These are phyloP conservation scores for Cercospora janseana DNA, from an alignment of 2,329 filamentous ascomycete genomes.

Conservation along the genomic window DNA sequence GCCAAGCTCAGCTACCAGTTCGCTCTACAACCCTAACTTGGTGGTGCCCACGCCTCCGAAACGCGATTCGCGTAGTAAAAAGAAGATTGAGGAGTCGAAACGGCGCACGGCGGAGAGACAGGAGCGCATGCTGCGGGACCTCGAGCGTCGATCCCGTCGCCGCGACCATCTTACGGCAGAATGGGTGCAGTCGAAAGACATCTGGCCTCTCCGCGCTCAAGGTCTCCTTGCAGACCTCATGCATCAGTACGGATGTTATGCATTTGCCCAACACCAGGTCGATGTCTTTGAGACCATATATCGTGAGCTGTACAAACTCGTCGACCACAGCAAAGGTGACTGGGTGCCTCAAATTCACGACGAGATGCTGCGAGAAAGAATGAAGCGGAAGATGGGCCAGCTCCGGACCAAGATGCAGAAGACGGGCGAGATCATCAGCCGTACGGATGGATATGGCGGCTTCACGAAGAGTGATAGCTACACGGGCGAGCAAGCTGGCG, in stretches of 20 bases:
- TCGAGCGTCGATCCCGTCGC: constrained; percentile 39
- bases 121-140: constrained; percentile 39
- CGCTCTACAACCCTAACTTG: constrained; percentile 30
- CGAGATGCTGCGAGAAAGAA: constrained; percentile 39
- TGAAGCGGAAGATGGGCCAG: constrained; percentile 41
- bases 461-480: constrained; percentile 38
- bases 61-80: constrained; percentile 40
- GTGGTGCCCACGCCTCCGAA: constrained; percentile 32
- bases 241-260: constrained; percentile 39
- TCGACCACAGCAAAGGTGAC: constrained; percentile 38
- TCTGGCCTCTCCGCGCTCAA: constrained; percentile 40
- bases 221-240: constrained; percentile 38
- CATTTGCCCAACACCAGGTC: constrained; percentile 35
- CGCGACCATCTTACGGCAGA: constrained; percentile 40
- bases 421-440: constrained; percentile 39
- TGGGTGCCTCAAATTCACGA: constrained; percentile 38
- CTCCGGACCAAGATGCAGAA: constrained; percentile 42
- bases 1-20: constrained; percentile 21
- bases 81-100: constrained; percentile 41
- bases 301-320: constrained; percentile 37
- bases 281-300: constrained; percentile 39
- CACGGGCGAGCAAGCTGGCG: constrained; percentile 35
- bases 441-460: constrained; percentile 35
- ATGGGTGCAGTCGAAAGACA: constrained; percentile 41
- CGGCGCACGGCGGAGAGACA: constrained; percentile 38